A percentile compares a stretch with the other conserved stretches of the same genome.
Evolutionary conservation across 768 basidiomycete genomes (phyloP).

Genomic region (Suillus decipiens): DNA sequence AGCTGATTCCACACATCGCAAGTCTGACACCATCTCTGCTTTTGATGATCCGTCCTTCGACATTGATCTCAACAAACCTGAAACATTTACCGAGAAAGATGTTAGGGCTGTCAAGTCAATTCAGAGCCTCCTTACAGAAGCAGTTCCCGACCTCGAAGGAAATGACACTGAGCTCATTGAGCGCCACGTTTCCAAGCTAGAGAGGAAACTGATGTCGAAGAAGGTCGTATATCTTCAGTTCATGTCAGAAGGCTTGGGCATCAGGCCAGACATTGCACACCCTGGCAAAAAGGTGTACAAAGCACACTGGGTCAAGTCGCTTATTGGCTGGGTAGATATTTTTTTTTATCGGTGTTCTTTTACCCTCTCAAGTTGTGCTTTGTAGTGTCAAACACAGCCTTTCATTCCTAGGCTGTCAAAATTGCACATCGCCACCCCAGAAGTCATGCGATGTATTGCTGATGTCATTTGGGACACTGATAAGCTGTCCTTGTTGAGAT

Average conservation of each 20-base stretch:
- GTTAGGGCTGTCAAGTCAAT: conserved; percentile 9
- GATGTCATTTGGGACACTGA: neutral
- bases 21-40: conserved; percentile 5
- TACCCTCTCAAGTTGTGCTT: neutral
- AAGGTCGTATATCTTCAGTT: conserved; percentile 1
- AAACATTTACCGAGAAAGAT: neutral
- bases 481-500: conserved; percentile 11
- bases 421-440: neutral
- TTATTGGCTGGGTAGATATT: conserved; percentile 14
- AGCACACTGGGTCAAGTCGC: conserved; percentile 11
- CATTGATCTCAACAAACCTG: neutral
- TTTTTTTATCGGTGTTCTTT: neutral
- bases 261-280: neutral
- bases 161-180: neutral
- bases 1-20: neutral
- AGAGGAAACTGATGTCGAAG: conserved; percentile 1
- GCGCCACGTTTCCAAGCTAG: neutral
- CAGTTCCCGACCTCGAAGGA: neutral
- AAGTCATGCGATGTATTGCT: neutral
- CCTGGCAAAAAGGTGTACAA: conserved; percentile 2
- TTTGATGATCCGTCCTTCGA: conserved; percentile 4
- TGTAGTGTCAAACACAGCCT: neutral
- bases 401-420: neutral
- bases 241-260: conserved; percentile 5
- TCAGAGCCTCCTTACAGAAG: conserved; percentile 5